Evolutionary conservation across 306 rosid species (phyloP).

Genomic region (Crotalaria pallida): DNA sequence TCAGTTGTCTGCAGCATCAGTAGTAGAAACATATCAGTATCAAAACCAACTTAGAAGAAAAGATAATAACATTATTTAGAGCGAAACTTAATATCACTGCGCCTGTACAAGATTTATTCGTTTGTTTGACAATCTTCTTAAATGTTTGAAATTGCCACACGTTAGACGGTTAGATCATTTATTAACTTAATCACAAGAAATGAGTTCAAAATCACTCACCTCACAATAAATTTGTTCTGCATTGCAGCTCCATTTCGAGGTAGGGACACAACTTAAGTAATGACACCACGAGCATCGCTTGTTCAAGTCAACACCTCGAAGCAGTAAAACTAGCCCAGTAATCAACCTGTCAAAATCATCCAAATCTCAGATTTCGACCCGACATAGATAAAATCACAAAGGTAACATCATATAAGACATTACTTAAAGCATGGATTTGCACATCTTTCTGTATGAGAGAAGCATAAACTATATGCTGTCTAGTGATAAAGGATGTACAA

Average conservation of each 20-base stretch:
- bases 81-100: no score
- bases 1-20: conserved; percentile 40
- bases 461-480: background rate
- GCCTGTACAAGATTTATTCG: no score
- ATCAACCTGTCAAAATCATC: conserved; percentile 41
- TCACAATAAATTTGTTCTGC: conserved; percentile 35
- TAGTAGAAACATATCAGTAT: conserved; percentile 11
- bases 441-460: background rate
- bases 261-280: conserved; percentile 66
- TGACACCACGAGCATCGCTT: conserved; percentile 74
- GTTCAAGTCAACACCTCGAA: conserved; percentile 50
- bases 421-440: background rate
- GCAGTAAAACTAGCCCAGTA: conserved; percentile 48
- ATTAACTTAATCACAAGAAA: background rate
- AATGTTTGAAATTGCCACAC: background rate
- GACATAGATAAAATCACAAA: background rate
- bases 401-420: background rate
- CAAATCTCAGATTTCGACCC: conserved; percentile 15
- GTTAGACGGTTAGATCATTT: background rate
- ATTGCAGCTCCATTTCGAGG: conserved; percentile 63
- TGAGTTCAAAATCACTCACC: conserved; percentile 32
- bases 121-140: background rate
- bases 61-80: background rate
- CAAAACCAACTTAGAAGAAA: background rate
- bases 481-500: conserved; percentile 2